Evolutionary conservation across 768 basidiomycete genomes (phyloP).

Genomic region (Candolleomyces aberdarensis): DNA sequence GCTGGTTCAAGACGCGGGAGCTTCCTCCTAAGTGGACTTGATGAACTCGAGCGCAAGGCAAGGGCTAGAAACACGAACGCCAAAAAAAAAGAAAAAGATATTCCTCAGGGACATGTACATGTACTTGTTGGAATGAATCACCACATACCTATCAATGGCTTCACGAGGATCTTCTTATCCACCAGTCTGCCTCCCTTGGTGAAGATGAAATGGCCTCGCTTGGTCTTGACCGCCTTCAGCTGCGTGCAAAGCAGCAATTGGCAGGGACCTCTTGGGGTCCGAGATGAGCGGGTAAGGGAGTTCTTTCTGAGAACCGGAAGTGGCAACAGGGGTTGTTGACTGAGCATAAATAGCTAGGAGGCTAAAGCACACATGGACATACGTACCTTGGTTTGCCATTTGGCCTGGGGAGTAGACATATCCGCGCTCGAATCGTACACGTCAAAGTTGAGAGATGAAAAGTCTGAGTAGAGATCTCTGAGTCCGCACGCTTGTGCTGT

Average conservation of each 20-base stretch:
- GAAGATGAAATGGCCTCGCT: slow-evolving; percentile 92
- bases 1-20: no score
- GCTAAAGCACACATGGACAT: neutral
- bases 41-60: slow-evolving; percentile 67
- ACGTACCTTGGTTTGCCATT: slow-evolving; percentile 83
- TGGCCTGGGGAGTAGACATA: slow-evolving; percentile 65
- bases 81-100: neutral
- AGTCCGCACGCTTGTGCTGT: slow-evolving; percentile 92
- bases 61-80: slow-evolving; percentile 37
- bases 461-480: slow-evolving; percentile 79
- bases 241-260: slow-evolving; percentile 77
- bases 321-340: no score
- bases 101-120: neutral
- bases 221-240: slow-evolving; percentile 74
- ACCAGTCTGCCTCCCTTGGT: slow-evolving; percentile 87
- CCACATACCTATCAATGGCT: slow-evolving; percentile 74
- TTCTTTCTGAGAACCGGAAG: slow-evolving; percentile 53
- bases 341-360: neutral
- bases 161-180: slow-evolving; percentile 81
- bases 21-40: slow-evolving; percentile 35
- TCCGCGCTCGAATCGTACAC: slow-evolving; percentile 88
- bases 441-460: slow-evolving; percentile 60
- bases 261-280: slow-evolving; percentile 75
- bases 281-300: slow-evolving; percentile 86
- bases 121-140: neutral